These are phyloP conservation scores for Alternaria incomplexa DNA, from an alignment of 2,329 filamentous ascomycete genomes.

Conservation along the genomic window DNA sequence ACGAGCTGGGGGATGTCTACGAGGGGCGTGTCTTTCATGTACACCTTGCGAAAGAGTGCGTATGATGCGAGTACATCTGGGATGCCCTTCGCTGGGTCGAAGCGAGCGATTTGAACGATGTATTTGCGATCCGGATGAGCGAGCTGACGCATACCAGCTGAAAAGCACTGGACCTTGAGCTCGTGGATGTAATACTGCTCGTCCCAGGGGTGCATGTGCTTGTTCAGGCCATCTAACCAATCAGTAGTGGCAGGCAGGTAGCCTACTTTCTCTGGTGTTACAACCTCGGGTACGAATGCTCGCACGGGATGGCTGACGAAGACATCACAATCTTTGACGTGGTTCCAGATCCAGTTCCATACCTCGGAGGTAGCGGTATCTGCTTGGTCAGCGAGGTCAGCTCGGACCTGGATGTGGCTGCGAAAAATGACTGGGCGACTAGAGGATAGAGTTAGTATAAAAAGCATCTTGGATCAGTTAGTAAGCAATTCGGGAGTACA, in stretches of 20 bases:
- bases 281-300: constrained; percentile 73
- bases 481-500: background rate
- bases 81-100: constrained; percentile 84
- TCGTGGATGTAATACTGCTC: constrained; percentile 74
- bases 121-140: constrained; percentile 69
- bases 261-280: constrained; percentile 70
- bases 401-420: constrained; percentile 82
- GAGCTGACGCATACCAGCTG: constrained; percentile 65
- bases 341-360: constrained; percentile 77
- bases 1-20: constrained; percentile 72
- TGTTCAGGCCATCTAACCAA: constrained; percentile 84
- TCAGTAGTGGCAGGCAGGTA: constrained; percentile 84
- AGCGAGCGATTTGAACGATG: constrained; percentile 80
- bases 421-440: constrained; percentile 79
- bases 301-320: constrained; percentile 84
- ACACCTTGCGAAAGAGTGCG: constrained; percentile 70
- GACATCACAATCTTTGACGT: constrained; percentile 73
- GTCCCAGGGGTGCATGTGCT: constrained; percentile 73
- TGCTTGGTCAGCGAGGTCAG: constrained; percentile 69
- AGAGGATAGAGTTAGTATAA: background rate
- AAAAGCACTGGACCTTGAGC: constrained; percentile 69
- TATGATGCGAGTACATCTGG: constrained; percentile 78
- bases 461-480: accelerated
- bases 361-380: constrained; percentile 73
- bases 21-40: constrained; percentile 58